Evolutionary conservation across 1,284 basidiomycete species (phyloP).

Genomic region (Kwoniella shivajii): DNA sequence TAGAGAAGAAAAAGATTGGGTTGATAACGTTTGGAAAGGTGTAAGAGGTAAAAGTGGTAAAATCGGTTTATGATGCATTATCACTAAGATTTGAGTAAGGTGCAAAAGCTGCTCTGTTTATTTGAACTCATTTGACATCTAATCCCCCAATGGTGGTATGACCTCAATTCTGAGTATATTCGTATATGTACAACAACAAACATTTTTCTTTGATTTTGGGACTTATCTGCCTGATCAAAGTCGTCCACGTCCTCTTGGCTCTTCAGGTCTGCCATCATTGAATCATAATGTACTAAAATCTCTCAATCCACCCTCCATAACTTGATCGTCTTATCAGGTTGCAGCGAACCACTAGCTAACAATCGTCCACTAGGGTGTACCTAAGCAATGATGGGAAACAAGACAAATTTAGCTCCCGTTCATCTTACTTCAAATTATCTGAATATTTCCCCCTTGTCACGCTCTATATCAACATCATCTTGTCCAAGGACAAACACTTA

Average conservation of each 20-base stretch:
- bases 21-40: conserved; percentile 50
- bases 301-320: conserved; percentile 60
- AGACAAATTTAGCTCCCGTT: too few relatives aligned
- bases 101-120: too few relatives aligned
- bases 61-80: conserved; percentile 22
- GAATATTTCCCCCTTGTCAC: not conserved
- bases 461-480: not conserved
- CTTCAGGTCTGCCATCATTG: too few relatives aligned
- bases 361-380: conserved; percentile 70
- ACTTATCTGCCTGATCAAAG: too few relatives aligned
- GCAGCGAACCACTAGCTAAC: conserved; percentile 79
- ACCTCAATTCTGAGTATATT: too few relatives aligned
- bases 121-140: too few relatives aligned
- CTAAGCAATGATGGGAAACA: conserved; percentile 54
- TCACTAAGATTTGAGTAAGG: too few relatives aligned
- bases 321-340: conserved; percentile 77
- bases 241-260: not conserved
- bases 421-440: too few relatives aligned
- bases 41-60: conserved; percentile 41
- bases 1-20: conserved; percentile 49
- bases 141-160: too few relatives aligned
- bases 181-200: too few relatives aligned
- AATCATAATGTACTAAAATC: too few relatives aligned
- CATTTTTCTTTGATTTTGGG: too few relatives aligned
- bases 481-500: not conserved